A percentile compares a stretch with the other conserved stretches of the same genome.
Conservation (phyloP, 1,284 basidiomycete genomes). For the Phenoliferia sp. region DNA sequence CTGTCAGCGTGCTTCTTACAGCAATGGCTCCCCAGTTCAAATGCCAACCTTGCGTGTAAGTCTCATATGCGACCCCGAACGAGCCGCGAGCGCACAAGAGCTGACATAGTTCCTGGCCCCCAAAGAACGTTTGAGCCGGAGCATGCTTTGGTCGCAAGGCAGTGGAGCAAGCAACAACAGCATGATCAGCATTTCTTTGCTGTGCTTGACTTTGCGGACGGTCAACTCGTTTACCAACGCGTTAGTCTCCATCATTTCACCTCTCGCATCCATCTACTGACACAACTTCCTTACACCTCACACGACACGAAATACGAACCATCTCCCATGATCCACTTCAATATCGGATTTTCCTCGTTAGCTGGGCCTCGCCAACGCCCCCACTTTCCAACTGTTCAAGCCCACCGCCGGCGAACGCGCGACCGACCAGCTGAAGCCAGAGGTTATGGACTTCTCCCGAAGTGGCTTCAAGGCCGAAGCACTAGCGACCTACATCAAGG, state of each 20-base stretch:
- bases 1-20: slow-evolving; percentile 74
- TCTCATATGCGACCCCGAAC: no score
- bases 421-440: neutral
- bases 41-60: slow-evolving; percentile 48
- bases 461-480: slow-evolving; percentile 75
- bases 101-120: neutral
- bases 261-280: neutral
- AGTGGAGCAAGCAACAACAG: slow-evolving; percentile 40
- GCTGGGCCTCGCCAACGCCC: slow-evolving; percentile 68
- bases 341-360: no score
- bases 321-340: no score
- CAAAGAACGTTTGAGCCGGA: slow-evolving; percentile 77
- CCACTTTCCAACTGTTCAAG: slow-evolving; percentile 71
- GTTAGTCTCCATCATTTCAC: slow-evolving; percentile 46
- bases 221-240: slow-evolving; percentile 68
- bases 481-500: slow-evolving; percentile 65
- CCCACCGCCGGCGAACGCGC: slow-evolving; percentile 59
- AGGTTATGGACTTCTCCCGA: neutral
- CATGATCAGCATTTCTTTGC: slow-evolving; percentile 82
- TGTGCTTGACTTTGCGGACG: slow-evolving; percentile 78
- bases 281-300: no score
- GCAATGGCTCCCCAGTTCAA: slow-evolving; percentile 71
- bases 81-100: no score
- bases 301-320: no score
- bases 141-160: slow-evolving; percentile 67